Evolutionary conservation across 108 stramenopile genomes (phyloP), one percentile per base, ranked within the genome.

Genomic region (Mayamaea pseudoterrestris): DNA sequence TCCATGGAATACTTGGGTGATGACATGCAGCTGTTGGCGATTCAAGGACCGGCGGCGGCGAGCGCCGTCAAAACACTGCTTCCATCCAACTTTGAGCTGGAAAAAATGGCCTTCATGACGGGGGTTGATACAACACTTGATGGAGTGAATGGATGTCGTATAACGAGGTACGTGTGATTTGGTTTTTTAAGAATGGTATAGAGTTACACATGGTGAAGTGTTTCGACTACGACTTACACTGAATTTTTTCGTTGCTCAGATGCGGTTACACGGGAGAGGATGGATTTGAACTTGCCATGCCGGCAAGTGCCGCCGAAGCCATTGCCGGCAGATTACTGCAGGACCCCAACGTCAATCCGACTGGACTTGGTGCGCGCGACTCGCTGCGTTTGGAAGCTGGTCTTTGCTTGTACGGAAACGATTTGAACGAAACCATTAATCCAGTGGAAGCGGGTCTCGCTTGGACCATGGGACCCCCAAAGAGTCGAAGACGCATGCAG

Each of bases 261-360:
- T 99, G 98, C 64, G 98, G 98, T 11, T 99, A 99, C 74, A 99
- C 98, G 6, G 98, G 98, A 13, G 98, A 99, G 63, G 98, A 99
- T 59, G 98, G 98, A 14, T 99, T 98, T 58, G 98, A 99, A 79
- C 66, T 99, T 35, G 75, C 88, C 43, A 85, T 98, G 57, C 78
- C 91, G 3, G 66, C 80, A 1, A 72, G 65, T 23, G 20, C 69
- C 47, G 92, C 87, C 30, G 79, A 83, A 0, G 61, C 87, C 20
- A 81, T 93, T 44, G 90, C 88, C 0, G 69, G 72, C 14, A 65
- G 69, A 28, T 56, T 96, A 22, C 50, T 93, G 28, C 73, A 84
- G 35, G 74, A 91, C 42, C 66, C 67, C 4, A 53, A 63, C 16
- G 93, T 98, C 25, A 77, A 78, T 30, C 90, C 93, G 20, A 74